phyloP scores from a whole-genome alignment of 1,284 basidiomycete species.

The Coriolopsis trogii region DNA sequence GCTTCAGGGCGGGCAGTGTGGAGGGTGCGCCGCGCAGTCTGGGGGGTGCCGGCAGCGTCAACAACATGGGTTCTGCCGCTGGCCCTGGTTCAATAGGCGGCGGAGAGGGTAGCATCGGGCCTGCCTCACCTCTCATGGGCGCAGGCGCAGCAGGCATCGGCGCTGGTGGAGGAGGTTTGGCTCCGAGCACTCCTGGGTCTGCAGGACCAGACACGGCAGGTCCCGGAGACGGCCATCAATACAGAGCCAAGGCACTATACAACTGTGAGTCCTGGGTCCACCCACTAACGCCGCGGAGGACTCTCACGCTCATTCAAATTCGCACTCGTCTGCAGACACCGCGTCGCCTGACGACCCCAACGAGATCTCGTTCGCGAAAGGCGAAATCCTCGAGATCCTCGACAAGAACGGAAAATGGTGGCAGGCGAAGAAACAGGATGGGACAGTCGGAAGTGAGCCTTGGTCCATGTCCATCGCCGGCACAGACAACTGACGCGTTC shows the following conservation, averaged over 20 bases:
- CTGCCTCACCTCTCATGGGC: constrained; percentile 67
- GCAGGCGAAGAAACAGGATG: constrained; percentile 89
- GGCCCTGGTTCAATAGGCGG: constrained; percentile 49
- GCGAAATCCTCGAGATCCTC: constrained; percentile 91
- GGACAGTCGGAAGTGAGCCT: constrained; percentile 77
- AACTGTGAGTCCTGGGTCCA: constrained; percentile 83
- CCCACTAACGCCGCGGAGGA: neutral
- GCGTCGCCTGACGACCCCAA: constrained; percentile 95
- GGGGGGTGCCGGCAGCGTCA: constrained; percentile 43
- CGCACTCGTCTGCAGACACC: constrained; percentile 57
- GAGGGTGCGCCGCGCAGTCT: constrained; percentile 43
- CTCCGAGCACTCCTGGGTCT: constrained; percentile 23
- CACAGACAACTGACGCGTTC: no score
- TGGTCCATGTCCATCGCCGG: no score
- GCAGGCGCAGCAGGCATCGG: constrained; percentile 56
- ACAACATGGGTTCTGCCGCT: constrained; percentile 41
- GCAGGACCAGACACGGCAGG: constrained; percentile 22
- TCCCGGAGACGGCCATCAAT: constrained; percentile 46
- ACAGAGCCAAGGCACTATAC: constrained; percentile 88
- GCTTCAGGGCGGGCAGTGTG: constrained; percentile 52
- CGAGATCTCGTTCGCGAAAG: constrained; percentile 94
- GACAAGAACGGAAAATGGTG: constrained; percentile 97
- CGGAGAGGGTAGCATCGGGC: constrained; percentile 47
- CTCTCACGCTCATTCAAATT: constrained; percentile 1
- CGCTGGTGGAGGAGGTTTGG: constrained; percentile 41